Evolutionary conservation across 1,139 yeast genomes (phyloP).

Genomic region (Candida frijolesensis): DNA sequence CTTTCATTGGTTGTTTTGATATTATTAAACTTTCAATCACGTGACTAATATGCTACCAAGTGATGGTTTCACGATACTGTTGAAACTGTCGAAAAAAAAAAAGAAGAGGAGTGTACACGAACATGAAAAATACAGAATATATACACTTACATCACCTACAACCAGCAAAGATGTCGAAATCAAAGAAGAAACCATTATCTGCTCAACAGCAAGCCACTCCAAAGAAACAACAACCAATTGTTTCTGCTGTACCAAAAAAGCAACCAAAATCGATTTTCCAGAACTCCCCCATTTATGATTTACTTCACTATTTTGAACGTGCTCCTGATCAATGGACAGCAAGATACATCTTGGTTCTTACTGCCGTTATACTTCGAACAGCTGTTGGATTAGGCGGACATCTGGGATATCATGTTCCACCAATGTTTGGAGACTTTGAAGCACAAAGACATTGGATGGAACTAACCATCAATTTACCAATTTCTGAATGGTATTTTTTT

Average conservation of each 20-base stretch:
- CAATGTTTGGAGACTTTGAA: constrained; percentile 94
- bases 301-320: constrained; percentile 42
- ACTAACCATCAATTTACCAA: constrained; percentile 74
- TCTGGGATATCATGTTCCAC: constrained; percentile 70
- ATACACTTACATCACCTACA: background rate
- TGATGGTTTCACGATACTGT: no score
- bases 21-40: no score
- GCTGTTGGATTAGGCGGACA: constrained; percentile 90
- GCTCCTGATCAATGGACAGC: constrained; percentile 93
- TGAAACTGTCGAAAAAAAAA: no score
- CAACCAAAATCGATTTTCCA: constrained; percentile 22
- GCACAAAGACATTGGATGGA: constrained; percentile 99
- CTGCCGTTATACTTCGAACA: constrained; percentile 74
- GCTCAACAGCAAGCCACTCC: background rate
- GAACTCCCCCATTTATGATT: constrained; percentile 41
- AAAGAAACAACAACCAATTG: background rate
- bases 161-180: constrained; percentile 12
- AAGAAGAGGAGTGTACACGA: background rate
- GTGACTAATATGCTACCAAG: no score
- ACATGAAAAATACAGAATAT: background rate
- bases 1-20: no score
- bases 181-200: constrained; percentile 10
- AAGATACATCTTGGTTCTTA: constrained; percentile 70
- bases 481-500: constrained; percentile 81
- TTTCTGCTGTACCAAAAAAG: background rate